Conservation (phyloP, 2,329 filamentous ascomycete genomes). For the Alternaria arborescens region DNA sequence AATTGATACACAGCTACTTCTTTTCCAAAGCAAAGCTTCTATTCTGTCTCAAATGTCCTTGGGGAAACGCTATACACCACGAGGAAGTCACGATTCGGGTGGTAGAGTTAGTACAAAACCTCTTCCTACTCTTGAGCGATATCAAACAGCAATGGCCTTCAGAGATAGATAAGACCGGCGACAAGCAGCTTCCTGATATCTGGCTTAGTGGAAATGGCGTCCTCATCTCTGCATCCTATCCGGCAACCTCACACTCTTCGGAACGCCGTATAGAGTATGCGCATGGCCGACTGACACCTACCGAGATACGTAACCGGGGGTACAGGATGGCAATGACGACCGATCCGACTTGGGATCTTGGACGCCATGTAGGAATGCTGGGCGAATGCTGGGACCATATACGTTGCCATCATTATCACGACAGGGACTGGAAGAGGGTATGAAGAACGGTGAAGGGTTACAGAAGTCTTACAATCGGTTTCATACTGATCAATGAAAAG, state of each 20-base stretch:
- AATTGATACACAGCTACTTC: too few species aligned
- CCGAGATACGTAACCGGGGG: background rate
- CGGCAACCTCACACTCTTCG: background rate
- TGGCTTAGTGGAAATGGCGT: background rate
- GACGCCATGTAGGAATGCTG: fast-evolving
- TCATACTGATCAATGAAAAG: too few species aligned
- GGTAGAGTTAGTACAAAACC: background rate
- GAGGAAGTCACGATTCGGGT: background rate
- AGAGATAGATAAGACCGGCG: fast-evolving
- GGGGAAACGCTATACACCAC: background rate
- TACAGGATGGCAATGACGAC: background rate
- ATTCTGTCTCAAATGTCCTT: background rate
- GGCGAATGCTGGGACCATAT: fast-evolving
- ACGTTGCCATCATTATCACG: background rate
- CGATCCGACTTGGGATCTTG: too few species aligned
- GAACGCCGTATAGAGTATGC: background rate
- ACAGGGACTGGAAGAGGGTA: too few species aligned
- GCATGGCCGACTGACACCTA: background rate
- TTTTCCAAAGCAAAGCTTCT: too few species aligned
- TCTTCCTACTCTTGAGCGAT: background rate
- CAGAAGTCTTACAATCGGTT: too few species aligned
- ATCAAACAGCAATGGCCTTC: background rate
- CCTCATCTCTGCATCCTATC: background rate
- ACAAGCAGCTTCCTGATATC: background rate
- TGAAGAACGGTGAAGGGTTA: too few species aligned